Conservation (phyloP, 1,284 basidiomycete genomes). For the Entoloma clypeatum region DNA sequence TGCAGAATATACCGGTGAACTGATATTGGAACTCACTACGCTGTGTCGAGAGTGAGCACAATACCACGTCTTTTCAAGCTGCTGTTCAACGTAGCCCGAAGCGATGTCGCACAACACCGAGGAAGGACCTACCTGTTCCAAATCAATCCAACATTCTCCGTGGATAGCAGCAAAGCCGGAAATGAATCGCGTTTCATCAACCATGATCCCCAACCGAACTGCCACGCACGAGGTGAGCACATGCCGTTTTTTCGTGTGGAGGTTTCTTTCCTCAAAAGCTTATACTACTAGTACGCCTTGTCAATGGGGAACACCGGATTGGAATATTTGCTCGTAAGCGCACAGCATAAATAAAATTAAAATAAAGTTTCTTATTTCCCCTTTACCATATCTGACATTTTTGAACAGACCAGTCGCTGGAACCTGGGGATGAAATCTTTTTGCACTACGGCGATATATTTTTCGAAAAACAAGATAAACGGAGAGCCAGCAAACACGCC, state of each 20-base stretch:
- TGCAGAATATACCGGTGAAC: constrained; percentile 57
- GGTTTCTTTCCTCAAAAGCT: constrained; percentile 3
- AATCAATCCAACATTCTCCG: constrained; percentile 36
- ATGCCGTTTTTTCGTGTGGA: background rate
- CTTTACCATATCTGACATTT: background rate
- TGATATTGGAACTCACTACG: constrained; percentile 41
- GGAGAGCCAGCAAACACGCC: background rate
- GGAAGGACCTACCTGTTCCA: constrained; percentile 55
- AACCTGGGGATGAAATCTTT: constrained; percentile 15
- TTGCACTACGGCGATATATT: constrained; percentile 21
- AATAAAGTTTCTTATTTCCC: background rate
- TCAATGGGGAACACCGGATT: constrained; percentile 59
- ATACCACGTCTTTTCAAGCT: background rate
- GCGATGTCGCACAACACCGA: constrained; percentile 34
- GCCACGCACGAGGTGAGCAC: constrained; percentile 40
- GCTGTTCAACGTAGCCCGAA: constrained; percentile 14
- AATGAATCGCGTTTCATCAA: constrained; percentile 61
- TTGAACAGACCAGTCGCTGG: constrained; percentile 11
- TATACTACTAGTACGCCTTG: constrained; percentile 39
- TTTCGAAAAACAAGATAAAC: constrained; percentile 10
- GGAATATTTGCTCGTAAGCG: constrained; percentile 50
- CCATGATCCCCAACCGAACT: constrained; percentile 43
- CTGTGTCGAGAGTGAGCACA: constrained; percentile 41
- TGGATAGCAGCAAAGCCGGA: constrained; percentile 52
- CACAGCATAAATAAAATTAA: background rate